These are phyloP conservation scores for Pseudocercospora eumusae DNA, from an alignment of 2,329 filamentous ascomycete genomes.

Conservation along the genomic window DNA sequence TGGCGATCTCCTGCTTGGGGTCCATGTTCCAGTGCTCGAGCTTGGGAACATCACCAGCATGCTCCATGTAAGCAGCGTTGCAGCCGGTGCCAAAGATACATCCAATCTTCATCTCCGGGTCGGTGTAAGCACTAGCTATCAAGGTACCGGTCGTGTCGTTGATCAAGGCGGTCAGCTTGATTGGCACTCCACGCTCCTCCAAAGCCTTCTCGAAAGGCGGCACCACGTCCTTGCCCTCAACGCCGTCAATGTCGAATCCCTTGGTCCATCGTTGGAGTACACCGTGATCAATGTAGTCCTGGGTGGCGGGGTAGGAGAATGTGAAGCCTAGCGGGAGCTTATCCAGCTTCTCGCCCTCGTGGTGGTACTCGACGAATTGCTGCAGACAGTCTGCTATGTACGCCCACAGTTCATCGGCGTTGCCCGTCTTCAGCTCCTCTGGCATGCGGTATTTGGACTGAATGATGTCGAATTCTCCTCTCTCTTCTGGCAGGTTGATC, in stretches of 20 bases:
- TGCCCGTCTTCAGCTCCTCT: constrained; percentile 83
- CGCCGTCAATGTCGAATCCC: constrained; percentile 89
- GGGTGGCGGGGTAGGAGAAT: constrained; percentile 92
- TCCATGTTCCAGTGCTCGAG: constrained; percentile 88
- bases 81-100: constrained; percentile 98
- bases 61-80: constrained; percentile 97
- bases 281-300: constrained; percentile 90
- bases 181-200: constrained; percentile 75
- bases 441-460: constrained; percentile 97
- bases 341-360: constrained; percentile 65
- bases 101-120: constrained; percentile 86
- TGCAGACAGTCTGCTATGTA: constrained; percentile 91
- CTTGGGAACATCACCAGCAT: constrained; percentile 88
- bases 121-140: constrained; percentile 96
- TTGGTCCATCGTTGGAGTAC: constrained; percentile 96
- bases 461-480: constrained; percentile 89
- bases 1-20: constrained; percentile 72
- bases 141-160: constrained; percentile 98
- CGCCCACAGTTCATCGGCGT: constrained; percentile 85
- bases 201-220: constrained; percentile 82
- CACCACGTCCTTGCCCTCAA: constrained; percentile 88
- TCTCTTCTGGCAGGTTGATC: constrained; percentile 81
- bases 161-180: constrained; percentile 89
- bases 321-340: constrained; percentile 86
- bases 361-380: constrained; percentile 86